Percentiles rank a stretch among this genome's conserved stretches.
Conservation (phyloP, 2,329 filamentous ascomycete genomes). For the Zymoseptoria ardabiliae region DNA sequence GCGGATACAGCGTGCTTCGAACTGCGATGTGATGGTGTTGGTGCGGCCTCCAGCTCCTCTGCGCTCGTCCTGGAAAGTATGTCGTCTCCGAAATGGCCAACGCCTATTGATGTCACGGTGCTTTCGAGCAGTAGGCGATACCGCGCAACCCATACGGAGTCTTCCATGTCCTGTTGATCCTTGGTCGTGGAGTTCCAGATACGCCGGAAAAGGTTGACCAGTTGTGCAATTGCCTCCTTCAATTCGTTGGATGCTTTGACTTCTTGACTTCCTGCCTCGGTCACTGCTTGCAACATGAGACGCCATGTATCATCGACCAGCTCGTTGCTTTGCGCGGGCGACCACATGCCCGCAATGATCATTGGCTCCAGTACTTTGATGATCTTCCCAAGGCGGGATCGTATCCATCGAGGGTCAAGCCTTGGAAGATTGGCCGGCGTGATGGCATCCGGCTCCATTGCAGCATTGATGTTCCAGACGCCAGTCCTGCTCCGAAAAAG, state of each 20-base stretch:
- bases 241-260: constrained; percentile 82
- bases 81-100: constrained; percentile 45
- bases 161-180: constrained; percentile 6
- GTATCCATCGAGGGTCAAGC: constrained; percentile 80
- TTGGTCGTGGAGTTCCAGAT: constrained; percentile 50
- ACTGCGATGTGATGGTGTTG: constrained; percentile 58
- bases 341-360: constrained; percentile 44
- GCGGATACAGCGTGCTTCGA: constrained; percentile 46
- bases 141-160: constrained; percentile 13
- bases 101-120: constrained; percentile 45
- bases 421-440: constrained; percentile 70
- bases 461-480: constrained; percentile 69
- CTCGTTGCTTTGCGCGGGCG: constrained; percentile 10
- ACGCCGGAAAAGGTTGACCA: constrained; percentile 61
- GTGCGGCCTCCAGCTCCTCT: constrained; percentile 54
- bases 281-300: constrained; percentile 54
- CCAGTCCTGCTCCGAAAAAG: constrained; percentile 57
- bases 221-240: constrained; percentile 65
- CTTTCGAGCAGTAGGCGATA: constrained; percentile 26
- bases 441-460: constrained; percentile 46
- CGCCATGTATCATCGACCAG: constrained; percentile 28
- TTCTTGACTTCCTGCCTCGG: constrained; percentile 70
- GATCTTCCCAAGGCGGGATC: constrained; percentile 60
- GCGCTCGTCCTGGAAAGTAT: constrained; percentile 46
- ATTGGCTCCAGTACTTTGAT: constrained; percentile 54